phyloP scores from a whole-genome alignment of 176 grass and related monocot genomes.

The Ensete ventricosum region DNA sequence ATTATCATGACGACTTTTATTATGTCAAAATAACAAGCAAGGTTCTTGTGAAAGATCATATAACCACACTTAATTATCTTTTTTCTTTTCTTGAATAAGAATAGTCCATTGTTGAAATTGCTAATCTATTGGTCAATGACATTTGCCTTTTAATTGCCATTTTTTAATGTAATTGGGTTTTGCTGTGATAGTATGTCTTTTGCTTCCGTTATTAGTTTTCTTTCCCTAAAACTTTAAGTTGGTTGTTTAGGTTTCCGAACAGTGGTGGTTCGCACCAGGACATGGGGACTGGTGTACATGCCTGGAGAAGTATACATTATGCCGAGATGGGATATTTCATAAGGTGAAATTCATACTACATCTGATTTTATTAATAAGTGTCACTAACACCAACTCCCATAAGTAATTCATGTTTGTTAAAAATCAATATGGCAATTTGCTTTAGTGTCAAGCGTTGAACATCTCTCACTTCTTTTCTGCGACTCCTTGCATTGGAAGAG shows the following conservation, averaged over 20 bases:
- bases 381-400: neutral
- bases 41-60: neutral
- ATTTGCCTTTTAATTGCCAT: neutral
- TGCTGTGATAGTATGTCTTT: neutral
- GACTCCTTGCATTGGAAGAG: too few species aligned
- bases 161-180: neutral
- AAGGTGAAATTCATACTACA: conserved; percentile 36
- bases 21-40: too few species aligned
- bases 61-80: neutral
- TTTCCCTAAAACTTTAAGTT: conserved; percentile 11
- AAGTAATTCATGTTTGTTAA: neutral
- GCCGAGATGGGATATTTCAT: conserved; percentile 93
- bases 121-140: neutral
- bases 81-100: neutral
- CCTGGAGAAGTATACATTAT: conserved; percentile 86
- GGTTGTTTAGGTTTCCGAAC: conserved; percentile 73
- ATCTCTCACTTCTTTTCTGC: too few species aligned
- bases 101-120: neutral
- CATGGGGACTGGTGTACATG: conserved; percentile 98
- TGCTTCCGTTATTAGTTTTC: neutral
- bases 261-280: conserved; percentile 99
- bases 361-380: neutral
- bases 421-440: conserved; percentile 7
- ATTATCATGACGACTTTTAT: too few species aligned
- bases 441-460: too few species aligned